phyloP scores from a whole-genome alignment of 768 basidiomycete species.

The Suillus discolor region DNA sequence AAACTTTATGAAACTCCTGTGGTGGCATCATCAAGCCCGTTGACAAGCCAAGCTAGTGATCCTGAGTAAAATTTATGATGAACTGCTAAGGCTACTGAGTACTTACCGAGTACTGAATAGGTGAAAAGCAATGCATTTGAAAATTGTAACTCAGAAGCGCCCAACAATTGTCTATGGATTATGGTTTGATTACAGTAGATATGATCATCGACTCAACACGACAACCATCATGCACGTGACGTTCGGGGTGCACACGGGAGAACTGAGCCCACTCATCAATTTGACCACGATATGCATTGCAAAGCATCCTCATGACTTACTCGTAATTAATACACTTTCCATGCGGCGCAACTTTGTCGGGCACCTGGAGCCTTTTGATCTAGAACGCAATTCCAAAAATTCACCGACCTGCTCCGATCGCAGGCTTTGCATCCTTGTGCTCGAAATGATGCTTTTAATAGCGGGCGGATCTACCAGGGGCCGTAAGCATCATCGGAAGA shows the following conservation, averaged over 20 bases:
- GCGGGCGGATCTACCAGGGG: conserved; percentile 21
- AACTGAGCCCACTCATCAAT: conserved; percentile 47
- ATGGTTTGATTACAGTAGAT: too few species aligned
- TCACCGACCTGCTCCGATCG: neutral
- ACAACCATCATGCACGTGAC: neutral
- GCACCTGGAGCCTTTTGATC: conserved; percentile 62
- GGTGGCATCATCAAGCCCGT: neutral
- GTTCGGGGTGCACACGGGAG: too few species aligned
- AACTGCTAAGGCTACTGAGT: neutral
- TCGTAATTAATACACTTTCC: conserved; percentile 42
- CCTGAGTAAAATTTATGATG: neutral
- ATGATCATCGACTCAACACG: too few species aligned
- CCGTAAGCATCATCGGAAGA: conserved; percentile 26
- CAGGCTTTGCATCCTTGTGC: conserved; percentile 11
- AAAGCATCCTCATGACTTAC: conserved; percentile 56
- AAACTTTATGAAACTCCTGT: neutral
- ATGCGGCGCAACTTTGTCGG: conserved; percentile 58
- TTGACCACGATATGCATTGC: conserved; percentile 54
- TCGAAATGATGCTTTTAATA: conserved; percentile 8
- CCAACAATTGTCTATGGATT: too few species aligned
- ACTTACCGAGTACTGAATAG: neutral
- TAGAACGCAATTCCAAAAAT: conserved; percentile 40
- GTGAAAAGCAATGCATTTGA: neutral
- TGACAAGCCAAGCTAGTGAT: neutral
- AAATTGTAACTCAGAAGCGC: neutral